A percentile compares a stretch with the other conserved stretches of the same genome.
phyloP scores from a whole-genome alignment of 257 asterid species.

The Gentiana straminea region DNA sequence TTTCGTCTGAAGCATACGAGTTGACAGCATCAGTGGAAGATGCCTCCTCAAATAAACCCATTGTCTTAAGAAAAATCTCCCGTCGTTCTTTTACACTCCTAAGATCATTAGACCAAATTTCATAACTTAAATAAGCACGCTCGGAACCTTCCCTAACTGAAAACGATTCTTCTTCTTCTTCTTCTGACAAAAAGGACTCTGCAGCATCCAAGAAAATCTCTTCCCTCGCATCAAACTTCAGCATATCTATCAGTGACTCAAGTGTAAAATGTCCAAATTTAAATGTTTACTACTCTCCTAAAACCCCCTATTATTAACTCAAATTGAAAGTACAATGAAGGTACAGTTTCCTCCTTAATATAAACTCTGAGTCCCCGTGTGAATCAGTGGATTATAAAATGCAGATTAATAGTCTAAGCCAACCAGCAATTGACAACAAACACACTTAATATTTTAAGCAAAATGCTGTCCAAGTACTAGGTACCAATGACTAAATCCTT shows the following conservation, averaged over 20 bases:
- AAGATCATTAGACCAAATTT: slow-evolving; percentile 61
- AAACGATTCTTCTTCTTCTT: slow-evolving; percentile 9
- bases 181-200: slow-evolving; percentile 30
- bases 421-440: background rate
- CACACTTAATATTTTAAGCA: background rate
- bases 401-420: background rate
- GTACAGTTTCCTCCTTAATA: slow-evolving; percentile 10
- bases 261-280: slow-evolving; percentile 26
- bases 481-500: slow-evolving; percentile 22
- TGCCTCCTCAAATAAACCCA: slow-evolving; percentile 34
- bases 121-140: slow-evolving; percentile 14
- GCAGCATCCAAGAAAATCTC: slow-evolving; percentile 59
- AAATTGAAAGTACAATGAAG: slow-evolving; percentile 9
- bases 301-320: slow-evolving; percentile 6
- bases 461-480: slow-evolving; percentile 24
- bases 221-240: slow-evolving; percentile 29
- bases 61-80: slow-evolving; percentile 21
- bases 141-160: slow-evolving; percentile 12
- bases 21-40: slow-evolving; percentile 13
- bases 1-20: slow-evolving; percentile 17
- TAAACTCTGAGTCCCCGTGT: slow-evolving; percentile 36
- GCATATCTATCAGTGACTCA: slow-evolving; percentile 30
- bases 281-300: slow-evolving; percentile 13
- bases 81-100: slow-evolving; percentile 52
- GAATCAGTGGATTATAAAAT: slow-evolving; percentile 22